Evolutionary conservation across 179 eudicot species (phyloP).

Genomic region (Nepenthes alata): DNA sequence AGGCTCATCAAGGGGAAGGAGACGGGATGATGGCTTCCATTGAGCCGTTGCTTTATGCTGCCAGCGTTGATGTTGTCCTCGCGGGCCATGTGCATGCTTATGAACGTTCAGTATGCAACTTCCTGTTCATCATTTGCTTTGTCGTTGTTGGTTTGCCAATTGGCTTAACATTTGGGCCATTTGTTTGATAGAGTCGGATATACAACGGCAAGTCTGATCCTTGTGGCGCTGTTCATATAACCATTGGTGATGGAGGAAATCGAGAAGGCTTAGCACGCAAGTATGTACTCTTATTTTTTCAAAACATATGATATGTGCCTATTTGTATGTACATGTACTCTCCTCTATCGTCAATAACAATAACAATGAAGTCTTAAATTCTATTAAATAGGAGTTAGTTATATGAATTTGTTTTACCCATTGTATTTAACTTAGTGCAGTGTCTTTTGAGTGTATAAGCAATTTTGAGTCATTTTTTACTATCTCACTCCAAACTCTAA

Average conservation of each 20-base stretch:
- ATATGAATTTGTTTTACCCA: too few species aligned
- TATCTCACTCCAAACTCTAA: too few species aligned
- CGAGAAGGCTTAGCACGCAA: conserved; percentile 74
- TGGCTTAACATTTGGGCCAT: not conserved
- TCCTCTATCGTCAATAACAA: not conserved
- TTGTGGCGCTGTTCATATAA: conserved; percentile 90
- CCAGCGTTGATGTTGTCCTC: conserved; percentile 76
- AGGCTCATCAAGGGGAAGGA: conserved; percentile 93
- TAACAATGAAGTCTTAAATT: too few species aligned
- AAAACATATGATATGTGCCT: not conserved
- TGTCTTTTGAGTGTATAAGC: too few species aligned
- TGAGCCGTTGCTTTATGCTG: conserved; percentile 85
- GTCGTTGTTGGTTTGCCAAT: not conserved
- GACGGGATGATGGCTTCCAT: conserved; percentile 74
- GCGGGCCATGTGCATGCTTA: conserved; percentile 98
- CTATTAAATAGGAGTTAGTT: too few species aligned
- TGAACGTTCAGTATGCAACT: conserved; percentile 68
- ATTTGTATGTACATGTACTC: not conserved
- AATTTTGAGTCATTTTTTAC: too few species aligned
- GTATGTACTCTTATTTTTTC: conserved; percentile 24
- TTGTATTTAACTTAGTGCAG: too few species aligned
- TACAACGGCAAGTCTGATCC: conserved; percentile 51
- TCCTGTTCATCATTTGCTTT: not conserved
- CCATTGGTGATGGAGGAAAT: conserved; percentile 97
- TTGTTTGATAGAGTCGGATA: conserved; percentile 51